Conservation (phyloP, 345 rosid species). For the Acer negundo region DNA sequence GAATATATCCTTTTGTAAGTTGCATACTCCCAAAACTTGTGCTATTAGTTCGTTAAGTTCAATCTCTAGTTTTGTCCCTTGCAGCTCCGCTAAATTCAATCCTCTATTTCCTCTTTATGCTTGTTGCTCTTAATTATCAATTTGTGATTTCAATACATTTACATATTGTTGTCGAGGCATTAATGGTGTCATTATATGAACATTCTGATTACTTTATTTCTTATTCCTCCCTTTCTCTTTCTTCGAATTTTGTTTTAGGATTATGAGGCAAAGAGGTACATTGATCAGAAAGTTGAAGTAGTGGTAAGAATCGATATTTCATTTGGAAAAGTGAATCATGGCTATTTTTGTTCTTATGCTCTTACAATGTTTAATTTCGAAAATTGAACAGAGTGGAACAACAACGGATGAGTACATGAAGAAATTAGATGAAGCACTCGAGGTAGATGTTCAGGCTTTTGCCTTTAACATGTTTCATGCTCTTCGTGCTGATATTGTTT, state of each 20-base stretch:
- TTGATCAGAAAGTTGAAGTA: slow-evolving; percentile 81
- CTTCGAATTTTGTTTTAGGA: slow-evolving; percentile 44
- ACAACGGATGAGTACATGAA: slow-evolving; percentile 66
- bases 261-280: slow-evolving; percentile 69
- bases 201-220: slow-evolving; percentile 12
- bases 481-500: neutral
- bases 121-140: slow-evolving; percentile 3
- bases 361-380: slow-evolving; percentile 2
- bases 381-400: slow-evolving; percentile 69
- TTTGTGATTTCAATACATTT: slow-evolving; percentile 13
- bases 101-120: neutral
- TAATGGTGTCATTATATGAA: neutral
- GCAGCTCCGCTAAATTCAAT: neutral
- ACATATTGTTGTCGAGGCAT: slow-evolving; percentile 1
- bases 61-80: neutral
- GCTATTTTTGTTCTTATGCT: slow-evolving; percentile 18
- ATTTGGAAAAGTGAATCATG: slow-evolving; percentile 3
- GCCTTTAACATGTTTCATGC: slow-evolving; percentile 3
- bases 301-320: slow-evolving; percentile 43
- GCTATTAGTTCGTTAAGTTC: neutral
- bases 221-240: neutral
- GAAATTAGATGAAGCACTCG: slow-evolving; percentile 83
- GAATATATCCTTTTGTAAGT: slow-evolving; percentile 88
- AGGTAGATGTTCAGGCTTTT: slow-evolving; percentile 44
- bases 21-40: slow-evolving; percentile 19